Evolutionary conservation across 2,329 filamentous ascomycete genomes (phyloP), one percentile per base, ranked within the genome.

Genomic region (Massarina eburnea): DNA sequence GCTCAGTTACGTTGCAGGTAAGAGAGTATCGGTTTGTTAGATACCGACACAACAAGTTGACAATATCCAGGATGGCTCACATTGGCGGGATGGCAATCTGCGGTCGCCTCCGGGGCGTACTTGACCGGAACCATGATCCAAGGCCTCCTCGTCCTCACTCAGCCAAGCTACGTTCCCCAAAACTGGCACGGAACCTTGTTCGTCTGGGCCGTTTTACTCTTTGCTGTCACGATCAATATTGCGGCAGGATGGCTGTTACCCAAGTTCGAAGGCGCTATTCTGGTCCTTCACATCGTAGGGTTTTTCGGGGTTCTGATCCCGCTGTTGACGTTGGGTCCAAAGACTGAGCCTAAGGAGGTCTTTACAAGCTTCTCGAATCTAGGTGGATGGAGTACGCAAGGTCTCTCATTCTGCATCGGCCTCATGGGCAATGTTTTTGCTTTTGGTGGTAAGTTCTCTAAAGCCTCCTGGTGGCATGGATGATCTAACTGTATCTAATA

Each of bases 121-220:
- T 41, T 66, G 0, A 55, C 55, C 0, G 64, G 60, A 7, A 55
- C 57, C 1, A 37, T 66, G 21, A 54, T 69, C 7, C 65, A 69
- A 46, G 63, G 62, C 1, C 54, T 68, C 1, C 34, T 68, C n/a
- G 55, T 62, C 18, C 58, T 79, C 9, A 75, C 68, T 22, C 51
- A 72, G 17, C 58, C 61, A 0, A 51, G 49, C 8, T 76, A 77
- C 45, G 36, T 61, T 0, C 53, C 63, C 0, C 49, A 75, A 39
- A 59, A 66, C 20, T 80, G 76, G 75, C 78, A 81, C 39, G 74
- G 69, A 1, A 79, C 77, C 0, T 62, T 80, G 1, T 56, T 80
- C 0, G 71, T 71, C 41, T 77, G 74, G 57, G 75, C 72, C 0
- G 58, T 77, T 14, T 64, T 72, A 2, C 12, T 66, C 1, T 59